Base-by-base conservation (phyloP, 75 land plant species). In the Pseudotsuga menziesii region DNA sequence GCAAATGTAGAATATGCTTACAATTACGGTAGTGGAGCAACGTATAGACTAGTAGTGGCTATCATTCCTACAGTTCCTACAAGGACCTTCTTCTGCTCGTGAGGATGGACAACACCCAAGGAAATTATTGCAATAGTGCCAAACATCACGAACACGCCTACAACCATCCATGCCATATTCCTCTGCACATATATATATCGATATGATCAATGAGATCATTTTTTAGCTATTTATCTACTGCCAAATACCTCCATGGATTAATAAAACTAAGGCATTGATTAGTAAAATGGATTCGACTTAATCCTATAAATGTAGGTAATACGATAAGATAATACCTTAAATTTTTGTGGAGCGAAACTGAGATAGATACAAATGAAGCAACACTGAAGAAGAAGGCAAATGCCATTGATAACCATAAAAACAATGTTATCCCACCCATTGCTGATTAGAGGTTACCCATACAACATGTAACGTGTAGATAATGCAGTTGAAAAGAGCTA, bases 321-420 rank as follows among this genome's bases (percentile, higher is more conserved):
- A n/a, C n/a, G n/a, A n/a, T n/a, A n/a, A n/a, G n/a, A 48, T 48
- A 60, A 23, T 79, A 67, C 91, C 86, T 82, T 89, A 27, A 17
- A 73, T 29, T 57, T 63, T 25, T 82, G 2, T 57, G 86, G 55
- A 35, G 88, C 80, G 52, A 76, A 91, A 61, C 61, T 75, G 39
- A 84, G 60, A 41, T 80, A 88, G 26, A 89, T 89, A 66, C 60
- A 8, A 20, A 91, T 80, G 89, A 86, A 91, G 64, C 86, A 78
- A n/a, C 72, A 17, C 84, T 91, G 89, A 16, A 91, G 76, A 41
- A 85, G 58, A 63, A 84, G 75, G 22, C 91, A 89, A 16, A 81
- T 25, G 73, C 82, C 91, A 74, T 91, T 89, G 76, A 88, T 84
- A 78, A 84, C 89, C 64, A 91, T 57, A n/a, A 91, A 61, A 36